These are phyloP conservation scores for Neurospora tetrasperma DNA, from an alignment of 495 filamentous ascomycete genomes.

Conservation along the genomic window DNA sequence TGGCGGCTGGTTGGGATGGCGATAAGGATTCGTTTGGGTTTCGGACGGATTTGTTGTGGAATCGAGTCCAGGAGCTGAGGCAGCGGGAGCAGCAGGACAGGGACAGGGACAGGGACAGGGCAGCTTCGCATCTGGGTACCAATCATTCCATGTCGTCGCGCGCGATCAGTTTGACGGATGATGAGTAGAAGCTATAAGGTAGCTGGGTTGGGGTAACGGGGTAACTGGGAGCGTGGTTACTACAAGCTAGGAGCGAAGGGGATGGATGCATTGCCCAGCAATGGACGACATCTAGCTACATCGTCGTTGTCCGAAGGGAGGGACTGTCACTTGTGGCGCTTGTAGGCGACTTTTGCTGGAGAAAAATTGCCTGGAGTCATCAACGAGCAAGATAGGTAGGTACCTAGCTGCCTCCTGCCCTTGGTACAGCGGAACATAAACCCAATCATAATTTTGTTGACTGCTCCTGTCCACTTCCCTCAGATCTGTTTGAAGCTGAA, in stretches of 20 bases:
- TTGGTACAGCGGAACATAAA: too few relatives aligned
- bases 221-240: too few relatives aligned
- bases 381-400: not conserved
- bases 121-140: not conserved
- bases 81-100: too few relatives aligned
- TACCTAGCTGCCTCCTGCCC: too few relatives aligned
- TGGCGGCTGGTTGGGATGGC: not conserved
- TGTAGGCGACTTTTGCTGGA: not conserved
- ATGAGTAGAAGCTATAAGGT: not conserved
- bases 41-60: not conserved
- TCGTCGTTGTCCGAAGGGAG: not conserved
- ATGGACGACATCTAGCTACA: not conserved
- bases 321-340: not conserved
- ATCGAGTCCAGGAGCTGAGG: not conserved
- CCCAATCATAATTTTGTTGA: too few relatives aligned
- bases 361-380: not conserved
- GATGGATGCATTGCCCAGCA: not conserved
- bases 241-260: rapidly evolving
- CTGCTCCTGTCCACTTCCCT: too few relatives aligned
- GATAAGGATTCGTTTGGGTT: not conserved
- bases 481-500: too few relatives aligned
- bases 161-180: not conserved
- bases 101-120: too few relatives aligned
- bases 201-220: too few relatives aligned
- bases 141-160: not conserved